phyloP scores from a whole-genome alignment of 2,329 filamentous ascomycete species.

The Trichoderma harzianum region DNA sequence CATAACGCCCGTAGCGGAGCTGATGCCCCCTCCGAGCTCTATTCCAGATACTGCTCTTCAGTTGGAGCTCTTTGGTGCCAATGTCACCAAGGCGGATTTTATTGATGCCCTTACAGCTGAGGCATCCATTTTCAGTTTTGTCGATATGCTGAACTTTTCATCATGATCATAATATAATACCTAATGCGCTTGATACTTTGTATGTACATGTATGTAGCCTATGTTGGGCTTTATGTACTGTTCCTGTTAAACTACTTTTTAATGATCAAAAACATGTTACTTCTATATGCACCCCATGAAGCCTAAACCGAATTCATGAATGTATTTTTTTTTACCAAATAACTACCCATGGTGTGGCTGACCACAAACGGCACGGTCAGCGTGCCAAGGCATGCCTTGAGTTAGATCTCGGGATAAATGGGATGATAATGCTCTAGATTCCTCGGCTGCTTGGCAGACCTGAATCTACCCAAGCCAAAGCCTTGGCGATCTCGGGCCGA shows the following conservation, averaged over 20 bases:
- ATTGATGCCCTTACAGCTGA: constrained; percentile 11
- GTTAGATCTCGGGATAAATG: not conserved
- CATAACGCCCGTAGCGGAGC: not conserved
- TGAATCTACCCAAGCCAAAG: not conserved
- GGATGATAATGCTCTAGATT: not conserved
- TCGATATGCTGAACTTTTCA: constrained; percentile 5
- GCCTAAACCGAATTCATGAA: not conserved
- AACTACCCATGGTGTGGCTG: not conserved
- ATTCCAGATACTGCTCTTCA: not conserved
- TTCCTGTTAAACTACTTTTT: not conserved
- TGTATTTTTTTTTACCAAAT: not conserved
- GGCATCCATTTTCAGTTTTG: constrained; percentile 14
- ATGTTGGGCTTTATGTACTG: not conserved
- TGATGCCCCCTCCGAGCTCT: not conserved
- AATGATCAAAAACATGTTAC: not conserved
- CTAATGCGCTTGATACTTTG: not conserved
- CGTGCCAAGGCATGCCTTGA: not conserved
- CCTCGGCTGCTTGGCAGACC: not conserved
- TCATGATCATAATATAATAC: not conserved
- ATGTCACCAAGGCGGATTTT: constrained; percentile 2
- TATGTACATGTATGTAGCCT: not conserved
- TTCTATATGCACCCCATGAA: not conserved
- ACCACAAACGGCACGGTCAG: not conserved
- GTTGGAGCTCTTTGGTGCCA: constrained; percentile 1
- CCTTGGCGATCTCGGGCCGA: not conserved